phyloP scores from a whole-genome alignment of 192 early-diverging fungal species.

The Backusella tarrabulga region DNA sequence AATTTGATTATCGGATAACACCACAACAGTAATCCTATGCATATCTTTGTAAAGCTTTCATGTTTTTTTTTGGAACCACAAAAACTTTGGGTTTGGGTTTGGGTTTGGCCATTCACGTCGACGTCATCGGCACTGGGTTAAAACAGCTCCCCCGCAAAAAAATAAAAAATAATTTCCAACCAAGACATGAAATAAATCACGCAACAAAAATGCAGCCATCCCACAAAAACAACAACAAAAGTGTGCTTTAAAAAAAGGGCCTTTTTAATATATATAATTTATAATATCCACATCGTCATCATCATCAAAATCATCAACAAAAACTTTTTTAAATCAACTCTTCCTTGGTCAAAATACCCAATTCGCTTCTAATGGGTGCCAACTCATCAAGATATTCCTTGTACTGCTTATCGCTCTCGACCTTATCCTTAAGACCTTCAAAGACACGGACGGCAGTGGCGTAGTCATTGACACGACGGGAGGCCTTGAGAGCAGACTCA shows the following conservation, averaged over 20 bases:
- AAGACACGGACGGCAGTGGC: constrained; percentile 92
- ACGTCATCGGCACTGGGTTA: background rate
- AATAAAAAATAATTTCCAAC: background rate
- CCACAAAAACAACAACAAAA: background rate
- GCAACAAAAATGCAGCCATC: background rate
- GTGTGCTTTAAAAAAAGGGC: background rate
- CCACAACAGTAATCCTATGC: too few relatives aligned
- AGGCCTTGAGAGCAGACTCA: constrained; percentile 85
- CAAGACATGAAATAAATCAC: background rate
- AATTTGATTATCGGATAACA: too few relatives aligned
- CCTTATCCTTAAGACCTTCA: constrained; percentile 92
- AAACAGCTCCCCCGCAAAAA: constrained; percentile 3
- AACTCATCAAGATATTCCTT: constrained; percentile 87
- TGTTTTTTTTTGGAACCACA: too few relatives aligned
- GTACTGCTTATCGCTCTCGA: constrained; percentile 83
- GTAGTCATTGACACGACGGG: constrained; percentile 92
- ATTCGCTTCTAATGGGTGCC: constrained; percentile 81
- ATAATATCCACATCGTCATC: background rate
- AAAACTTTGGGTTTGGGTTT: too few relatives aligned
- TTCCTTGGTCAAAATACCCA: constrained; percentile 87
- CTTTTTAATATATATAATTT: constrained; percentile 6
- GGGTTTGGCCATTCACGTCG: background rate
- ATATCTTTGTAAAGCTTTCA: too few relatives aligned
- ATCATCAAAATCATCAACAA: background rate
- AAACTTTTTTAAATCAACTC: constrained; percentile 63